Percentiles rank a stretch among this genome's conserved stretches.
phyloP scores from a whole-genome alignment of 129 eudicot species.

The Cynara cardunculus region DNA sequence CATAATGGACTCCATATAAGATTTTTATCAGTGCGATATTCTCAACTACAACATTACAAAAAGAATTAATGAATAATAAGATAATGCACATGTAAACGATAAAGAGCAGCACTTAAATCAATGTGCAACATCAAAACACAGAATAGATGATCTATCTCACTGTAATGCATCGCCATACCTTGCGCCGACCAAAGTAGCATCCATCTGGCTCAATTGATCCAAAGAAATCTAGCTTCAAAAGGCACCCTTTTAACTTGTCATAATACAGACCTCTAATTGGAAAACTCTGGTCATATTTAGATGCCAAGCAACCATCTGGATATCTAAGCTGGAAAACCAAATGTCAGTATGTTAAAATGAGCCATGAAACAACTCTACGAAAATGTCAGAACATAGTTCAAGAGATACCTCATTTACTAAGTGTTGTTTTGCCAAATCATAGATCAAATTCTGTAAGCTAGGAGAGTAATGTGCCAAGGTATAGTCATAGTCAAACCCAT shows the following conservation, averaged over 20 bases:
- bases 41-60: not conserved
- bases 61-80: not conserved
- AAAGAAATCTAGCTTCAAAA: conserved; percentile 93
- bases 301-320: conserved; percentile 84
- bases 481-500: conserved; percentile 97
- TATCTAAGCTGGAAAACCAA: conserved; percentile 66
- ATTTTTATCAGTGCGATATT: not conserved
- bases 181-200: conserved; percentile 92
- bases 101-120: not conserved
- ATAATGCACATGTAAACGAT: not conserved
- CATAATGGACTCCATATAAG: not conserved
- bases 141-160: not conserved
- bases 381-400: not conserved
- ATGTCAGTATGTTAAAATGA: not conserved
- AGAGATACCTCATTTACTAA: conserved; percentile 85
- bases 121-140: not conserved
- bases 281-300: conserved; percentile 75
- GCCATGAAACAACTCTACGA: not conserved
- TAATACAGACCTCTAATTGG: conserved; percentile 94
- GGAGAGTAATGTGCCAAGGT: conserved; percentile 94
- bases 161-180: conserved; percentile 46
- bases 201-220: conserved; percentile 99
- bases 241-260: conserved; percentile 91
- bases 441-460: conserved; percentile 74
- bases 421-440: conserved; percentile 83